Evolutionary conservation across 192 early-diverging fungal species (phyloP), one percentile per base, ranked within the genome.

Genomic region (Entomortierella beljakovae): DNA sequence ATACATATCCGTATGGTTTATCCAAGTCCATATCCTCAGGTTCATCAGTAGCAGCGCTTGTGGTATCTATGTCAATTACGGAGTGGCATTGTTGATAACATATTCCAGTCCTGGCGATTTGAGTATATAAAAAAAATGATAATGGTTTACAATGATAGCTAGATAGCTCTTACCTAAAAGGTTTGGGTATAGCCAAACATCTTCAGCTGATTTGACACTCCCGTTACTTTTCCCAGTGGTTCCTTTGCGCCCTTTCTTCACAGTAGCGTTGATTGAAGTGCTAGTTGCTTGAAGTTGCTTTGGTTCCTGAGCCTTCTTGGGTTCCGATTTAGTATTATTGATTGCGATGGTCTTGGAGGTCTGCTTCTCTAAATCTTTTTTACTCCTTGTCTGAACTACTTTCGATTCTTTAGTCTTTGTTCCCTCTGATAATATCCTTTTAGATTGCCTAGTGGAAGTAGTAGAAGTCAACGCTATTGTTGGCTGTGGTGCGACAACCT

Each of bases 121-220:
- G 13, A 22, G 6, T 7, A 22, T 52, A 23, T 6, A 13, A 9
- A 52, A 22, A 52, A 9, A 52, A 52, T 6, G 23, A 22, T 13
- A 13, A 32, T 32, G 31, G 29, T 28, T 10, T 32, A 16, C 26
- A n/a, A n/a, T n/a, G n/a, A n/a, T n/a, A n/a, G n/a, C n/a, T n/a
- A n/a, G n/a, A 38, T 38, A 6, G 37, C 37, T 46, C 37, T 26
- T 64, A 64, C 61, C 61, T 48, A 64, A 50, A 0, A 64, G 48
- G 38, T 52, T 22, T 64, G 61, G 61, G 42, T 64, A 52, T 25
- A 64, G 13, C 61, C 61, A 64, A 11, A 49, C 26, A n/a, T 33
- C 9, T 49, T n/a, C 29, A 11, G 43, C 3, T 11, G 2, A 11
- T 3, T 2, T 46, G 25, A 5, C 26, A 28, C 9, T 28, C 9